Base-by-base conservation (phyloP, 768 basidiomycete genomes). In the Rhodosporidiobolus sp. region DNA sequence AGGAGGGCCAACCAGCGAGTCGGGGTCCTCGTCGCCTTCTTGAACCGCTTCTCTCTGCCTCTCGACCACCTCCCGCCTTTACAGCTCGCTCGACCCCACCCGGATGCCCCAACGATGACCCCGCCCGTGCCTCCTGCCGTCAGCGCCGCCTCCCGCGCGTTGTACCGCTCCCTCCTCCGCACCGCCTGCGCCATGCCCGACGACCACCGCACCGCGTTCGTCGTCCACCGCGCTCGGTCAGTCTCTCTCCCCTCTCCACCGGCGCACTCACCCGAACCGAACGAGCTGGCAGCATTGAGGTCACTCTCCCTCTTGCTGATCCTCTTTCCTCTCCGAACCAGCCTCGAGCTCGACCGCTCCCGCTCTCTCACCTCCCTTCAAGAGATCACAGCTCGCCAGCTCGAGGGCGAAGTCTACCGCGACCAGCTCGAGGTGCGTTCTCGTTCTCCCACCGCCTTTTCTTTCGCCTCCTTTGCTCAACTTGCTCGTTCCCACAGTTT, bases 161-260 rank as follows among this genome's bases (percentile, higher is more conserved):
- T 74, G 45, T 74, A 74, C 53, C 68, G 73, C n/a, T 59, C 68
- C 4, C 53, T 74, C 24, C 53, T 74, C 26, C 62, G 73, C 35
- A 63, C 52, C 3, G 73, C 73, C 2, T 38, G 38, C 11, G 19
- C 24, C 9, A 74, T 74, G 73, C 73, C 73, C 11, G 73, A 74
- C 57, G 73, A 74, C 38, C 73, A 74, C 62, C 35, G 73, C 3
- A 50, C 56, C 28, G 73, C 73, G 4, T 66, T 74, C 30, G 69
- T 74, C 26, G 56, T 70, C 12, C 63, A 70, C 57, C 53, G 65
- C 3, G 52, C 65, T 9, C 43, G 73, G 73, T 67, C 2, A 34
- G 61, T 49, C 34, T 28, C 61, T 20, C 24, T 38, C 19, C 19
- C 12, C n/a, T 22, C 19, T 24, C 35, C 30, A 9, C 45, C 38